Evolutionary conservation across 345 rosid species (phyloP).

Genomic region (Hirschfeldia incana): DNA sequence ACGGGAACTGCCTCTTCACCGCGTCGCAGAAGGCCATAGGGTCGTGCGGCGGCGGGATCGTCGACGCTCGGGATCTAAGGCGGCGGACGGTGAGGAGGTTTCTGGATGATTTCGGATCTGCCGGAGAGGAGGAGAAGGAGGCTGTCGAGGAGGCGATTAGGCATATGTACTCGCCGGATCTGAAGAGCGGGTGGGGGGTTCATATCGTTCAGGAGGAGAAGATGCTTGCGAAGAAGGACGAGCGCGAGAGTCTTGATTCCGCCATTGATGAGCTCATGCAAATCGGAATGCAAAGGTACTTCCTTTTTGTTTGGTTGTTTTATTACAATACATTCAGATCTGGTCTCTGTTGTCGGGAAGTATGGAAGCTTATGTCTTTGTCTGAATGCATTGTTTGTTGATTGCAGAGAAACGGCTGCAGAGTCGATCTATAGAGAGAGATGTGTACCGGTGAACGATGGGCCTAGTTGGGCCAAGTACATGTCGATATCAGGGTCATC

Average conservation of each 20-base stretch:
- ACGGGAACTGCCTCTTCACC: conserved; percentile 97
- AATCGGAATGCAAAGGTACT: conserved; percentile 87
- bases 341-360: not conserved
- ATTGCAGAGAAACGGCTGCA: conserved; percentile 82
- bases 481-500: conserved; percentile 89
- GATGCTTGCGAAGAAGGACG: conserved; percentile 70
- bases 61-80: conserved; percentile 74
- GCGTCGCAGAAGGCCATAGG: conserved; percentile 81
- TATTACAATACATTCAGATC: conserved; percentile 10
- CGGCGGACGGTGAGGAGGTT: conserved; percentile 73
- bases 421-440: conserved; percentile 95
- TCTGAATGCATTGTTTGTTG: conserved; percentile 12
- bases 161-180: conserved; percentile 98
- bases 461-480: conserved; percentile 91
- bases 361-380: not conserved
- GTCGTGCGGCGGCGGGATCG: conserved; percentile 53
- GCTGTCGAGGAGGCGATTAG: conserved; percentile 56
- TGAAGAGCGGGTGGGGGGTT: conserved; percentile 97
- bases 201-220: conserved; percentile 94
- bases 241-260: conserved; percentile 67
- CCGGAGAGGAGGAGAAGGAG: conserved; percentile 46
- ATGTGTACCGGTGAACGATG: conserved; percentile 80
- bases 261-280: conserved; percentile 79
- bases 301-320: not conserved
- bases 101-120: conserved; percentile 71